These are phyloP conservation scores for Lactarius quietus DNA, from an alignment of 768 basidiomycete genomes.

Conservation along the genomic window DNA sequence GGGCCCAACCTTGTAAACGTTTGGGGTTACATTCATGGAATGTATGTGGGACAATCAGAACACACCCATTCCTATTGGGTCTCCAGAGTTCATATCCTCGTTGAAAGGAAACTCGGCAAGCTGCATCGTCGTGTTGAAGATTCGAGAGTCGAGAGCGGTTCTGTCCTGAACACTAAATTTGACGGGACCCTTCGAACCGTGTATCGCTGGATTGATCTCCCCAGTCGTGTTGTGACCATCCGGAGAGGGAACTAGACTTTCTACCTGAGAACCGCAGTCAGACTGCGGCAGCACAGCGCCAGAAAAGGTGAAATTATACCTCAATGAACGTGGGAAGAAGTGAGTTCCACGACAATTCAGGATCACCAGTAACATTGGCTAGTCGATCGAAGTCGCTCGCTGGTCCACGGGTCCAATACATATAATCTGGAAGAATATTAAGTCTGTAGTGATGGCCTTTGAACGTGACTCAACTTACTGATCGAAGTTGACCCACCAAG, in stretches of 20 bases:
- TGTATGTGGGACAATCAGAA: not conserved
- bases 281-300: not conserved
- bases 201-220: conserved; percentile 27
- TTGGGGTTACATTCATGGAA: not conserved
- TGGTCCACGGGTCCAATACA: conserved; percentile 24
- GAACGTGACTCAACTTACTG: conserved; percentile 18
- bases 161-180: conserved; percentile 26
- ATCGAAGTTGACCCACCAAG: conserved; percentile 26
- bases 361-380: conserved; percentile 21
- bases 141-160: not conserved
- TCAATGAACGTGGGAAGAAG: conserved; percentile 12
- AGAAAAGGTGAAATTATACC: not conserved
- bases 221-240: conserved; percentile 28
- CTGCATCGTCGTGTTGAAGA: conserved; percentile 22
- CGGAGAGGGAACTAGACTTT: conserved; percentile 1
- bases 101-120: conserved; percentile 30
- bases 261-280: not conserved
- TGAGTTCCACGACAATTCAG: conserved; percentile 27
- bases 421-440: conserved; percentile 4
- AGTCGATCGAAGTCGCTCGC: conserved; percentile 26
- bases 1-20: not conserved
- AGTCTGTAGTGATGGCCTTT: not conserved
- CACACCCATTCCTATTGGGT: conserved; percentile 29
- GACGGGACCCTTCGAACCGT: conserved; percentile 28
- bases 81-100: conserved; percentile 28